A percentile compares a stretch with the other conserved stretches of the same genome.
Conservation (phyloP, 139 green algal genomes). For the Coccomyxa sp. region DNA sequence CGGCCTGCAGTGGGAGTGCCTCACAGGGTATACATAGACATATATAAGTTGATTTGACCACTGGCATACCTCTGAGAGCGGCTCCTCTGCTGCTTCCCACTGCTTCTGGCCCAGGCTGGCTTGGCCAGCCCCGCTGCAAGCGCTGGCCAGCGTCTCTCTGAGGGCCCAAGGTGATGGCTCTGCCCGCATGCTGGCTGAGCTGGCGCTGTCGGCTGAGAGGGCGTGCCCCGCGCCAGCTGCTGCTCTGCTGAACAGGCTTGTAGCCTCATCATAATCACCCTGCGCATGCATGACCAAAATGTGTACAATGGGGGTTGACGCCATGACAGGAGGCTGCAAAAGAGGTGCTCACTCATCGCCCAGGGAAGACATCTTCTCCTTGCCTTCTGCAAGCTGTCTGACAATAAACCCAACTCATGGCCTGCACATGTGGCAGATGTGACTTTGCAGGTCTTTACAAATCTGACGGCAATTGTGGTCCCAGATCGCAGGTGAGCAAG, state of each 20-base stretch:
- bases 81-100: slow-evolving; percentile 61
- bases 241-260: not conserved
- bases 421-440: too few species aligned
- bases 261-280: not conserved
- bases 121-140: slow-evolving; percentile 30
- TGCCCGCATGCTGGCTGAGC: not conserved
- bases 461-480: too few species aligned
- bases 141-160: slow-evolving; percentile 31
- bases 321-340: too few species aligned
- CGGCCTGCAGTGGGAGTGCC: not conserved
- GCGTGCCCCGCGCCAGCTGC: slow-evolving; percentile 5
- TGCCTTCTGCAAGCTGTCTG: too few species aligned
- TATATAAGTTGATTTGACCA: not conserved
- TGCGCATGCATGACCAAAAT: too few species aligned
- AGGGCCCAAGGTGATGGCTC: slow-evolving; percentile 16
- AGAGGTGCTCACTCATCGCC: too few species aligned
- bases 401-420: too few species aligned
- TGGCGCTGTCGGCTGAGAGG: not conserved
- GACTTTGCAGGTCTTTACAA: too few species aligned
- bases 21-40: not conserved
- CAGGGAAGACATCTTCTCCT: too few species aligned
- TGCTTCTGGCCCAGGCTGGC: slow-evolving; percentile 20
- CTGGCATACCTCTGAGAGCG: slow-evolving; percentile 30
- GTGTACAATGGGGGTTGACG: too few species aligned
- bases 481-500: not conserved